Base-by-base conservation (phyloP, 768 basidiomycete genomes). In the Russula olivacea region DNA sequence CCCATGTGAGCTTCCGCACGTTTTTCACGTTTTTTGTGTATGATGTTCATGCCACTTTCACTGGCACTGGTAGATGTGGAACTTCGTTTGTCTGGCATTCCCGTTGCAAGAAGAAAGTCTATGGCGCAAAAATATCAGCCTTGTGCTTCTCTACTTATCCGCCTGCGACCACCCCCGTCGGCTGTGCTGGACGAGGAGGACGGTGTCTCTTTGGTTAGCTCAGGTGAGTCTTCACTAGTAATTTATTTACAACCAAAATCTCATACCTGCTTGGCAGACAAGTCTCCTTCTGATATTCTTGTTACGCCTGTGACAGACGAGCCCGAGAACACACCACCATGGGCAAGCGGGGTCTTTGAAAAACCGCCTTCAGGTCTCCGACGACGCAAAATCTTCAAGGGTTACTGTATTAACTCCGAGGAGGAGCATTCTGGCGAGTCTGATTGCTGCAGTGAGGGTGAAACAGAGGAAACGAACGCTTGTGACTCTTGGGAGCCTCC, bases 1-100 rank as follows among this genome's bases (percentile, higher is more conserved):
- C 11, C 72, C 72, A 21, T 77, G 84, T 85, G 61, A 66, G 80
- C 74, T 19, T 34, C 60, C n/a, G 15, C 11, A 38, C 19, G 14
- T 30, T 50, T 14, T 17, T 48, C 43, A 49, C 36, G 4, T 36
- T 36, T 6, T 36, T 12, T 36, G 12, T 36, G 25, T 52, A 48
- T n/a, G 23, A 32, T 41, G 28, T 47, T 48, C 38, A 48, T n/a
- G 5, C 30, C 23, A 4, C 30, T 19, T 38, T 41, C 36, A 8
- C 38, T 32, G 45, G n/a, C 48, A 45, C 48, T 14, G n/a, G 28
- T 47, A 68, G 67, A 60, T 45, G 14, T 63, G 8, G 67, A 68
- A 36, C 53, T 68, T 52, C 58, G 38, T 21, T 12, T 68, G n/a
- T 59, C 57, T 21, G 61, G 65, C 15, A 19, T 66, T 14, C 47